These are phyloP conservation scores for Leptoxyphium fumago DNA, from an alignment of 2,329 filamentous ascomycete genomes.

Conservation along the genomic window DNA sequence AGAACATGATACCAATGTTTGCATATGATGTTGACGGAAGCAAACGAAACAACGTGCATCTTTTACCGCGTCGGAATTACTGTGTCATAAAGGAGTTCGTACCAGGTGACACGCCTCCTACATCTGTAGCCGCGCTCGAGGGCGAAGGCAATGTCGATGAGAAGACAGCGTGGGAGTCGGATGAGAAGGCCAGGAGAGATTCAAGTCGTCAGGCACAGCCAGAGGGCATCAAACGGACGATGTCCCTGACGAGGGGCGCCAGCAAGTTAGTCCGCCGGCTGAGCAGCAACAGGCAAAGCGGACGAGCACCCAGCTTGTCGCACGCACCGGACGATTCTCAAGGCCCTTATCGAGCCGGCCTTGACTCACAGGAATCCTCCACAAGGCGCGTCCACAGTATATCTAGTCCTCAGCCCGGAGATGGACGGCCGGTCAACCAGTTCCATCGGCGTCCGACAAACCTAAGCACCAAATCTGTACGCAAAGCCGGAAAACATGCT, in stretches of 20 bases:
- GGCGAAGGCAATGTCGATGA: not conserved
- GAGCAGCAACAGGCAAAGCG: constrained; percentile 17
- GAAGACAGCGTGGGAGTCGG: not conserved
- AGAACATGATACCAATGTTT: constrained; percentile 93
- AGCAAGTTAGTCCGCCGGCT: constrained; percentile 29
- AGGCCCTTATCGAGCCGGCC: not conserved
- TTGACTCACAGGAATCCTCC: not conserved
- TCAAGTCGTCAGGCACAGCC: constrained; percentile 13
- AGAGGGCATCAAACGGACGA: constrained; percentile 18
- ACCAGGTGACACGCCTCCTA: constrained; percentile 60
- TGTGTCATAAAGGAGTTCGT: constrained; percentile 79
- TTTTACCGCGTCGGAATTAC: constrained; percentile 88
- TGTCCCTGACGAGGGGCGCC: constrained; percentile 21
- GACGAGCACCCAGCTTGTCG: constrained; percentile 4
- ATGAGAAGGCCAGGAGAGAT: not conserved
- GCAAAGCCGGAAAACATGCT: constrained; percentile 30
- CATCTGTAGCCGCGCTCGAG: constrained; percentile 41
- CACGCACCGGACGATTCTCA: not conserved
- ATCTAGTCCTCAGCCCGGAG: not conserved
- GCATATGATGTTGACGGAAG: constrained; percentile 78
- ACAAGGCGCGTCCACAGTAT: constrained; percentile 3
- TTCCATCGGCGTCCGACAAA: constrained; percentile 32
- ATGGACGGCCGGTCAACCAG: constrained; percentile 18
- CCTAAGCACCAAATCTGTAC: constrained; percentile 25
- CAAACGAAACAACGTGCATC: constrained; percentile 74